Evolutionary conservation across 768 basidiomycete genomes (phyloP), one percentile per base, ranked within the genome.

Genomic region (Boletus rufocinnamomeus): DNA sequence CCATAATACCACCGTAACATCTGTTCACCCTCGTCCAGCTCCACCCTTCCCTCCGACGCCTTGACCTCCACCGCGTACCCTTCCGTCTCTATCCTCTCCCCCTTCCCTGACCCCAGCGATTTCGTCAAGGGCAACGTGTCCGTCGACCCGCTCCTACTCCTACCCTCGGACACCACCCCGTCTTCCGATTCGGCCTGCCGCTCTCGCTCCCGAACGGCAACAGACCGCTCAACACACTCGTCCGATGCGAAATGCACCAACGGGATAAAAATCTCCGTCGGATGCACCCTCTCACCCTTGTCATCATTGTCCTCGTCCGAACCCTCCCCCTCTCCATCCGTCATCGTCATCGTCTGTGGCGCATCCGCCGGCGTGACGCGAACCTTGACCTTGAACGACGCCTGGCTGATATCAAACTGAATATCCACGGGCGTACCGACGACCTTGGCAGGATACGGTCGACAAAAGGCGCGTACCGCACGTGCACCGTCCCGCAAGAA

Each of bases 191-290:
- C 57, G 0, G 7, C 45, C 1, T 16, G 32, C 32, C 56, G 46
- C 45, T 50, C 59, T 10, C 40, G 45, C 28, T 37, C 59, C 45
- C 52, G 38, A 1, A 21, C 38, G 4, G 37, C 63, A 4, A 61
- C 34, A 0, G 72, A 59, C 37, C 66, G 63, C 23, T 69, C 63
- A 32, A 74, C 68, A 38, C 69, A 68, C 47, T 21, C 57, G 23
- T 77, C 74, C 59, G 80, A 79, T 4, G 88, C 91, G 69, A 86
- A 99, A 70, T 99, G 97, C 21, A 96, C 87, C 50, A 93, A 79
- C 6, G 97, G 97, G 1, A 98, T 71, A 70, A 83, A 99, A 23
- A 98, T 86, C 79, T 97, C 97, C 21, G 94, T 98, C n/a, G 86
- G 81, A 1, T 84, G 74, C 30, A 69, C 70, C 19, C 77, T 51